Percentiles rank a stretch among this genome's conserved stretches.
These are phyloP conservation scores for Dendrobium catenatum DNA, from an alignment of 106 monocot species.

Conservation along the genomic window DNA sequence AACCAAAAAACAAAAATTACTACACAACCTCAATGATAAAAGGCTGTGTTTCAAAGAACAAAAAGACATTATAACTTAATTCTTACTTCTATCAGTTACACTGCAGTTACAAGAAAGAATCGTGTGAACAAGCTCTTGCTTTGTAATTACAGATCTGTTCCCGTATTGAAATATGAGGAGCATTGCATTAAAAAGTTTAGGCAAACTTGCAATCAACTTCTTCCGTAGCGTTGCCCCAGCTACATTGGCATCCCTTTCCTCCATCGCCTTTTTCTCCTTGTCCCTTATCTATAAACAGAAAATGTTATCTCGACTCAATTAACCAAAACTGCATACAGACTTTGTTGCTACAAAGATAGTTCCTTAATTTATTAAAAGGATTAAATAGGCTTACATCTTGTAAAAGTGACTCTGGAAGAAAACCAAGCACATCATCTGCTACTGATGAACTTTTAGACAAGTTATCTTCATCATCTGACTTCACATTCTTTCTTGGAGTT, in stretches of 20 bases:
- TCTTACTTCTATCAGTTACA: constrained; percentile 67
- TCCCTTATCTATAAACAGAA: constrained; percentile 44
- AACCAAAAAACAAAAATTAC: background rate
- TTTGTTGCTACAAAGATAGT: background rate
- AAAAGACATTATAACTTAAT: background rate
- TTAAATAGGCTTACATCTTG: constrained; percentile 47
- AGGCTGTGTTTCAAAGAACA: background rate
- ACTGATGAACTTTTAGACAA: constrained; percentile 5
- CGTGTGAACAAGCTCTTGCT: constrained; percentile 75
- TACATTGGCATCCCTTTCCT: constrained; percentile 42
- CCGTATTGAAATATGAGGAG: constrained; percentile 63
- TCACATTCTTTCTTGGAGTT: constrained; percentile 42
- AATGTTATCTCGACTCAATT: background rate
- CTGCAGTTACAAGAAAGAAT: constrained; percentile 49
- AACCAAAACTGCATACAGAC: background rate
- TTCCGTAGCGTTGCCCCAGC: constrained; percentile 34
- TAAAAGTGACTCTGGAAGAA: constrained; percentile 67
- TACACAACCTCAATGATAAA: background rate
- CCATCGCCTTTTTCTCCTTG: constrained; percentile 49
- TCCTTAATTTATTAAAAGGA: background rate
- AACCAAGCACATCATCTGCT: constrained; percentile 37
- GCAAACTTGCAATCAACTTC: constrained; percentile 56
- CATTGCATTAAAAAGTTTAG: constrained; percentile 63
- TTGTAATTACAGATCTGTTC: constrained; percentile 62
- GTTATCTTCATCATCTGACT: constrained; percentile 12